These are phyloP conservation scores for Suillus americanus DNA, from an alignment of 768 basidiomycete genomes.

Conservation along the genomic window DNA sequence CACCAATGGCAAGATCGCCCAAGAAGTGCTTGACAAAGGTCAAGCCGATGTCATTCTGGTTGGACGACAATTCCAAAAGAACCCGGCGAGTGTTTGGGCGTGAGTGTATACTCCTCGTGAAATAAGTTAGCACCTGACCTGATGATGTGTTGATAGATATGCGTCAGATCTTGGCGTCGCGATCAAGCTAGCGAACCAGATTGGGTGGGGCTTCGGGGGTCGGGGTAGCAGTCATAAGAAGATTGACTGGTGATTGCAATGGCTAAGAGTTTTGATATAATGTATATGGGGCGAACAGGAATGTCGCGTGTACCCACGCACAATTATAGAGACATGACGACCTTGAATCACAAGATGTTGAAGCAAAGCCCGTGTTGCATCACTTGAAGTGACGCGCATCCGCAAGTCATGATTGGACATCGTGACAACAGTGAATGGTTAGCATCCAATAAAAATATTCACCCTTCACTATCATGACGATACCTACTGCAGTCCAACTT, in stretches of 20 bases:
- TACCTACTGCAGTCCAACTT: no score
- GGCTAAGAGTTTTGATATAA: not conserved
- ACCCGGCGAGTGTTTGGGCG: conserved; percentile 49
- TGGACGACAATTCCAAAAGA: conserved; percentile 58
- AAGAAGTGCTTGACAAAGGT: conserved; percentile 42
- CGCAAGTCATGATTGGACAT: no score
- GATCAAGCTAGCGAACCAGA: conserved; percentile 49
- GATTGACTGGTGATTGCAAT: conserved; percentile 15
- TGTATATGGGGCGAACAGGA: not conserved
- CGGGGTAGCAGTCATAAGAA: conserved; percentile 21
- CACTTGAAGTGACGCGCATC: no score
- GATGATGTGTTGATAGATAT: conserved; percentile 27
- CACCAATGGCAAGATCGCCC: conserved; percentile 39
- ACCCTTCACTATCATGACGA: no score
- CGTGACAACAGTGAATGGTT: no score
- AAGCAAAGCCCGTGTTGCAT: not conserved
- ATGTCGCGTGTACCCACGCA: not conserved
- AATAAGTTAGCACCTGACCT: not conserved
- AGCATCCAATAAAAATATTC: no score
- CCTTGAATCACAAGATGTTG: not conserved
- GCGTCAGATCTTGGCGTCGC: conserved; percentile 56
- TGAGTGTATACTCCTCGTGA: conserved; percentile 15
- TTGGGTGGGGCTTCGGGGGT: conserved; percentile 52
- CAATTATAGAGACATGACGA: not conserved
- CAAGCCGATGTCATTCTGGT: conserved; percentile 49